Base-by-base conservation (phyloP, 805 yeast genomes). In the Blastobotrys robertii region DNA sequence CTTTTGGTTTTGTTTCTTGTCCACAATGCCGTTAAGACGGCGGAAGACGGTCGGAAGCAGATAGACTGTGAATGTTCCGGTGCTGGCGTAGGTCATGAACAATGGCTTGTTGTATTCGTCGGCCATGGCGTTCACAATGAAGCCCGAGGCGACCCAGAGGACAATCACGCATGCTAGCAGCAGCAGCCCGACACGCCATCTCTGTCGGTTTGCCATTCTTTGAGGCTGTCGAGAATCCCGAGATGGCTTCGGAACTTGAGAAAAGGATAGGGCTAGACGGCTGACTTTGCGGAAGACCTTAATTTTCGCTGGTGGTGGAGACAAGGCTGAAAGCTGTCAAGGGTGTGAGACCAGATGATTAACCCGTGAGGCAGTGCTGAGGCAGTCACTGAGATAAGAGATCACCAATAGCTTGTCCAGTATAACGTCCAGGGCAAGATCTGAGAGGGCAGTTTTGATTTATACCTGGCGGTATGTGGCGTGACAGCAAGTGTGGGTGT, bases 91-190 rank as follows among this genome's bases (percentile, higher is more conserved):
- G 2, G 98, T 92, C 52, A 92, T 84, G 48, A 88, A 74, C 57
- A 86, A 88, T 12, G 98, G 98, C 63, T 92, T 92, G 38, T 86
- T 65, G 60, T 86, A 92, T 22, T 71, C 65, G 45, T 72, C 75
- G 51, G 79, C 86, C 52, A 85, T 82, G 35, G 77, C 79, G 60
- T 84, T 87, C 31, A 92, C 81, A 38, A 90, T 61, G 52, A 87
- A 90, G 3, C 95, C 84, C 3, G 95, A 85, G 31, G 82, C 65
- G 8, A 92, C 97, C 98, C 98, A 90, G 16, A 86, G 72, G 1
- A 84, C 59, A 22, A 90, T 85, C 37, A 88, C 97, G 36, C 82
- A 67, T 1, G 76, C 69, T 16, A 88, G 70, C 63, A 84, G 74
- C 15, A 80, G 51, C 15, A 90, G 71, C 2, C 97, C 97, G 14